These are phyloP conservation scores for Talaromyces sp. DNA, from an alignment of 2,329 filamentous ascomycete species.

Conservation along the genomic window DNA sequence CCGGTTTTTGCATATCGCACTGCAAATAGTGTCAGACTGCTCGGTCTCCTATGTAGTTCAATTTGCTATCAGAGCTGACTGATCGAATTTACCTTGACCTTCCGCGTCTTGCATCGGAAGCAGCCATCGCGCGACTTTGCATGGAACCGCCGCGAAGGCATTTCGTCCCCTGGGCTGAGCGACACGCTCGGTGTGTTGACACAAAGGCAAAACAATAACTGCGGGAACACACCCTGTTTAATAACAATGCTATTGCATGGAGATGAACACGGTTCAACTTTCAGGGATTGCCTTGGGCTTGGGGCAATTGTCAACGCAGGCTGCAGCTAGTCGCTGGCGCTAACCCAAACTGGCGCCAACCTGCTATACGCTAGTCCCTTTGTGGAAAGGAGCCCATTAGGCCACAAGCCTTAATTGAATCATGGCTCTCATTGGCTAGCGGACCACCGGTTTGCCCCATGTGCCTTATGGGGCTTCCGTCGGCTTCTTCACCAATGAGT, in stretches of 20 bases:
- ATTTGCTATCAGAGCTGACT: not conserved
- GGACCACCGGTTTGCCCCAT: not conserved
- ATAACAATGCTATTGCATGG: not conserved
- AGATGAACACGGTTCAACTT: not conserved
- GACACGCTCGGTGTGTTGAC: not conserved
- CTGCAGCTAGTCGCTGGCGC: not conserved
- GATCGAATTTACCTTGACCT: slow-evolving; percentile 7
- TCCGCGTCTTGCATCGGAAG: slow-evolving; percentile 6
- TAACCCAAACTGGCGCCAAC: not conserved
- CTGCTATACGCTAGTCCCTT: not conserved
- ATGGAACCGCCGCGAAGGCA: slow-evolving; percentile 10
- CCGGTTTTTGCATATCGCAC: slow-evolving; percentile 9
- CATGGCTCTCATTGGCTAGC: not conserved
- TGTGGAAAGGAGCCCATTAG: not conserved
- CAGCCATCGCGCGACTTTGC: slow-evolving; percentile 10
- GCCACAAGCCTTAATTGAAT: not conserved
- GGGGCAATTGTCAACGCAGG: not conserved
- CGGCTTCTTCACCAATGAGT: not conserved
- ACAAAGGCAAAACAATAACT: not conserved
- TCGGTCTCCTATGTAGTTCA: not conserved
- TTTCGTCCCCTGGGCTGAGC: not conserved
- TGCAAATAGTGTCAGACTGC: not conserved
- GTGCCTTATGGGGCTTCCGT: not conserved
- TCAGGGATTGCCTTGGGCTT: not conserved
- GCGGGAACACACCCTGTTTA: not conserved